Evolutionary conservation across 352 stramenopile species (phyloP).

Genomic region (Phytopythium chamaehyphon): DNA sequence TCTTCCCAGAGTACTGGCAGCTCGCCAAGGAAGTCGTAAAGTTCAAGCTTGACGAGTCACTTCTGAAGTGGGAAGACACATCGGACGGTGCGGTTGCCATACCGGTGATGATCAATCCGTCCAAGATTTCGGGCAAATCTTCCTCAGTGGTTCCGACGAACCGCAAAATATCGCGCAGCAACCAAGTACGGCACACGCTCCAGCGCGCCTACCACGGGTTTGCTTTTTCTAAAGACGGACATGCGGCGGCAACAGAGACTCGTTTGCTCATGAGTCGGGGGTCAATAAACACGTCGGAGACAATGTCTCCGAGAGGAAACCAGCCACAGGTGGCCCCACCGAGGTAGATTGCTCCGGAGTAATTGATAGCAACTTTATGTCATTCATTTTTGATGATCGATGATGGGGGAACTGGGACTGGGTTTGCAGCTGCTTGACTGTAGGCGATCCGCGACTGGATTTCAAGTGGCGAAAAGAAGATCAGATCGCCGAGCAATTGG

Average conservation of each 20-base stretch:
- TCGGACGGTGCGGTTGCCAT: conserved; percentile 47
- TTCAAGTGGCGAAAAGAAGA: conserved; percentile 26
- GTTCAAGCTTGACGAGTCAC: conserved; percentile 48
- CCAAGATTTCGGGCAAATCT: conserved; percentile 14
- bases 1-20: conserved; percentile 78
- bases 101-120: conserved; percentile 19
- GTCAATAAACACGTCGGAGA: conserved; percentile 21
- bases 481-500: conserved; percentile 23
- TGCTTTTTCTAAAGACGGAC: conserved; percentile 64
- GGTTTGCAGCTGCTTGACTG: conserved; percentile 12
- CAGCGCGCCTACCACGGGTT: conserved; percentile 58
- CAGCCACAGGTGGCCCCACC: background rate
- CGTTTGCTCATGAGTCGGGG: conserved; percentile 44
- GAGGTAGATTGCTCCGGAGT: no score
- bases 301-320: conserved; percentile 3
- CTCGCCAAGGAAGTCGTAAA: conserved; percentile 73
- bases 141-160: conserved; percentile 39
- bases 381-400: background rate
- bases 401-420: conserved; percentile 18
- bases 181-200: conserved; percentile 21
- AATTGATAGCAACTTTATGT: background rate
- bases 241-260: conserved; percentile 48
- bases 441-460: conserved; percentile 30
- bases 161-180: conserved; percentile 7
- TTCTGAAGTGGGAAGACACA: conserved; percentile 65